These are phyloP conservation scores for Plasmodium coatneyi DNA, from an alignment of 169 alveolate species.

Conservation along the genomic window DNA sequence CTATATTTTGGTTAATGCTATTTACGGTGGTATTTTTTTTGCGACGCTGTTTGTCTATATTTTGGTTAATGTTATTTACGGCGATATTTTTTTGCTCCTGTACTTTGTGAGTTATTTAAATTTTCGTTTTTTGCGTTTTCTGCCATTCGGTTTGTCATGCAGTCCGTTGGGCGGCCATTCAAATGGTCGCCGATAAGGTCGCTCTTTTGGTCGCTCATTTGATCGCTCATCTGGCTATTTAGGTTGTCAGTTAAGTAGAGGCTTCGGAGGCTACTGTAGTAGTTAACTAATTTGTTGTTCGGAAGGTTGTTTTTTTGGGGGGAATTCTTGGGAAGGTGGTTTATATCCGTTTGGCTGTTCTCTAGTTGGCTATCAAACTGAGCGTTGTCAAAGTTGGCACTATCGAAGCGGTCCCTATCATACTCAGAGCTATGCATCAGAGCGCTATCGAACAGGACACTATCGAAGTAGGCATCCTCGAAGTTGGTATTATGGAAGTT, in stretches of 20 bases:
- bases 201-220: neutral
- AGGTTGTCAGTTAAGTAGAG: neutral
- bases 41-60: slow-evolving; percentile 39
- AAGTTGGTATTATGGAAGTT: too few relatives aligned
- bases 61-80: slow-evolving; percentile 56
- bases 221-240: neutral
- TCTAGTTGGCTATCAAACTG: neutral
- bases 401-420: neutral
- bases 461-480: neutral
- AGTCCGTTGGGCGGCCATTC: neutral
- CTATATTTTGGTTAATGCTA: slow-evolving; percentile 59
- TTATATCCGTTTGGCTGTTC: neutral
- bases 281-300: neutral
- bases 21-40: slow-evolving; percentile 48
- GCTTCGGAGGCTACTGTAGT: neutral
- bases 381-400: neutral
- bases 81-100: slow-evolving; percentile 19
- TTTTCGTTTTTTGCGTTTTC: slow-evolving; percentile 26
- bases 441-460: neutral
- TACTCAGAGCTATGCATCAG: neutral
- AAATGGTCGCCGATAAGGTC: neutral
- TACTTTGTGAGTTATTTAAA: slow-evolving; percentile 22
- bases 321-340: neutral
- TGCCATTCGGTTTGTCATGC: slow-evolving; percentile 5
- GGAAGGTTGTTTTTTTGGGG: neutral